Percentiles rank a stretch among this genome's conserved stretches.
Evolutionary conservation across 768 basidiomycete genomes (phyloP).

Genomic region (Pleurotus cornucopiae): DNA sequence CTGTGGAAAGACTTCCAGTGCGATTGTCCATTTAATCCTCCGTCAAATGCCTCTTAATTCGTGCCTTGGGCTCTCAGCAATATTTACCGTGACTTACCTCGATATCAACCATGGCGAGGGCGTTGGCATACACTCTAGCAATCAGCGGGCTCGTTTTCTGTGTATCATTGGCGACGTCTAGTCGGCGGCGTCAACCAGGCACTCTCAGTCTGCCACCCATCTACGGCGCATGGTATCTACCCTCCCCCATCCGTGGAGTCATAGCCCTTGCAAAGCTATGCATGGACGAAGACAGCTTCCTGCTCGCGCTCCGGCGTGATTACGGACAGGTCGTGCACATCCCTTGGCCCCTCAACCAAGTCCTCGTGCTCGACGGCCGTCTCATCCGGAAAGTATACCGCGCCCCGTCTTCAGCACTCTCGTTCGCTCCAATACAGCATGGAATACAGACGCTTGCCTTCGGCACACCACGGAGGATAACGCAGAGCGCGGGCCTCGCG

Average conservation of each 20-base stretch:
- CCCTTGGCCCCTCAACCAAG: constrained; percentile 5
- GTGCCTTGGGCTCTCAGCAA: too few species aligned
- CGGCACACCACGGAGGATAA: neutral
- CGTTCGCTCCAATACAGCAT: neutral
- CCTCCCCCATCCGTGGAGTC: neutral
- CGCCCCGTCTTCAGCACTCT: neutral
- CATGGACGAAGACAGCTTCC: constrained; percentile 4
- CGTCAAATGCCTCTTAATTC: too few species aligned
- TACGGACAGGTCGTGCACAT: neutral
- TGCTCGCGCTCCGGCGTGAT: neutral
- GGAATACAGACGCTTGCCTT: neutral
- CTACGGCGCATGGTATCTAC: constrained; percentile 8
- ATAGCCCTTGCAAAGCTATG: constrained; percentile 2
- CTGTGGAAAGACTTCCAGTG: too few species aligned
- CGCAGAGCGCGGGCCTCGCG: neutral
- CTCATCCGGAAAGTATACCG: constrained; percentile 5
- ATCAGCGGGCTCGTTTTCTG: neutral
- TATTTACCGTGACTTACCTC: too few species aligned
- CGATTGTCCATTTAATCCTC: too few species aligned
- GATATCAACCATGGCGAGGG: neutral
- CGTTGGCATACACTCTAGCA: neutral
- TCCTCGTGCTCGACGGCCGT: constrained; percentile 1
- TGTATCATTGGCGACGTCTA: neutral
- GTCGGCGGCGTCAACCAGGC: neutral
- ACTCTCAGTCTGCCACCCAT: neutral